A percentile compares a stretch with the other conserved stretches of the same genome.
Conservation (phyloP, 1,139 yeast genomes). For the Scheffersomyces illinoinensis region DNA sequence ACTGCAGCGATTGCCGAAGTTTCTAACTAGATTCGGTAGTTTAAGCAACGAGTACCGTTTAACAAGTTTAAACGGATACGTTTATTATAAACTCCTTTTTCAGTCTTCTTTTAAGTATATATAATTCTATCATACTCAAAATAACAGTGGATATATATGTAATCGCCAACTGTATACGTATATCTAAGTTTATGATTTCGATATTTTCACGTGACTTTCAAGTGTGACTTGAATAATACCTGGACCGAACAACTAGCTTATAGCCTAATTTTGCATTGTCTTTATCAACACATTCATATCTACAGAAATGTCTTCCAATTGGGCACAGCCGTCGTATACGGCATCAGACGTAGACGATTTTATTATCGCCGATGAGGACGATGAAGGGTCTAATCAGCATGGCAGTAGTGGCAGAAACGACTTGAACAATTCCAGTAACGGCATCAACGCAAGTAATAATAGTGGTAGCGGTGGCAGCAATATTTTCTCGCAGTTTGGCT, state of each 20-base stretch:
- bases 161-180: neutral
- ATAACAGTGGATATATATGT: neutral
- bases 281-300: neutral
- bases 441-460: neutral
- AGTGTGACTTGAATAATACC: neutral
- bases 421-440: neutral
- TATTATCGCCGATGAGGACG: slow-evolving; percentile 23
- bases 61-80: neutral
- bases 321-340: slow-evolving; percentile 11
- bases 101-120: neutral
- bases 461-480: neutral
- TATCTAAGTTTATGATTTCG: neutral
- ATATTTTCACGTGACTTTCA: neutral
- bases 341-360: slow-evolving; percentile 17
- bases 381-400: neutral
- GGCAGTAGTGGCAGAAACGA: neutral
- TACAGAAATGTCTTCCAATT: slow-evolving; percentile 7
- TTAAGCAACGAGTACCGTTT: neutral
- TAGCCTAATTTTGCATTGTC: neutral
- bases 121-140: too few relatives aligned
- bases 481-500: slow-evolving; percentile 1
- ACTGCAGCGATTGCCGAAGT: neutral
- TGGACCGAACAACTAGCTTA: too few relatives aligned
- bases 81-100: neutral
- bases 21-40: neutral